Evolutionary conservation across 225 moss, liverwort and hornwort genomes (phyloP), one percentile per base, ranked within the genome.

Genomic region (Polytrichum formosum): DNA sequence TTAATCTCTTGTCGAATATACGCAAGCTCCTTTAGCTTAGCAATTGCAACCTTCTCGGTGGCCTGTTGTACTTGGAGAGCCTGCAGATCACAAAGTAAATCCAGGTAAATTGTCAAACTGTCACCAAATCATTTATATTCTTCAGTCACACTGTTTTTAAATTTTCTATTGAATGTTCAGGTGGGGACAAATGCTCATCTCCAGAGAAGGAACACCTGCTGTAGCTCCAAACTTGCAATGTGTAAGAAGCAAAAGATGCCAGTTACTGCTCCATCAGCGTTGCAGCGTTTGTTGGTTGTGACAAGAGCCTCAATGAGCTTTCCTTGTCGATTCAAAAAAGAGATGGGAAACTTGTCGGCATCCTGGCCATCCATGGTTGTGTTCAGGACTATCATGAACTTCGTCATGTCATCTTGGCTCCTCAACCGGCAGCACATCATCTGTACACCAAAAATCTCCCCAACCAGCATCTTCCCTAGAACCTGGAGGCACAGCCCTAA

Each of bases 1-100:
- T 86, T 86, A 54, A 86, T 86, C 75, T 86, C 86, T 75, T 86
- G 86, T 58, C 86, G 86, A 72, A 86, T 83, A 65, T 86, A 86
- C 27, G 86, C 86, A 70, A 86, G 86, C 75, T 86, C 86, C 77
- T 86, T 86, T 6, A 86, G 77, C 67, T 86, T 86, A 46, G 86
- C 77, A 55, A 86, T 82, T 63, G 86, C 86, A 18, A 86, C 86
- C 67, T 86, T 86, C 73, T 86, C 86, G 61, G 86, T 86, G 61
- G 86, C 86, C 71, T 80, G 74, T 77, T 86, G 86, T 61, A 86
- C 86, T 75, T 66, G 75, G 61, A 86, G 86, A 27, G 86, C 86
- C 86, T 86, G 65, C 22, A 79, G 63, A 58, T 23, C 21, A n/a
- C 56, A 22, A 21, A 21, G 6, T 20, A 58, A 58, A 58, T 21